Evolutionary conservation across 768 basidiomycete species (phyloP), one percentile per base, ranked within the genome.

Genomic region (Tephrocybe rancida): DNA sequence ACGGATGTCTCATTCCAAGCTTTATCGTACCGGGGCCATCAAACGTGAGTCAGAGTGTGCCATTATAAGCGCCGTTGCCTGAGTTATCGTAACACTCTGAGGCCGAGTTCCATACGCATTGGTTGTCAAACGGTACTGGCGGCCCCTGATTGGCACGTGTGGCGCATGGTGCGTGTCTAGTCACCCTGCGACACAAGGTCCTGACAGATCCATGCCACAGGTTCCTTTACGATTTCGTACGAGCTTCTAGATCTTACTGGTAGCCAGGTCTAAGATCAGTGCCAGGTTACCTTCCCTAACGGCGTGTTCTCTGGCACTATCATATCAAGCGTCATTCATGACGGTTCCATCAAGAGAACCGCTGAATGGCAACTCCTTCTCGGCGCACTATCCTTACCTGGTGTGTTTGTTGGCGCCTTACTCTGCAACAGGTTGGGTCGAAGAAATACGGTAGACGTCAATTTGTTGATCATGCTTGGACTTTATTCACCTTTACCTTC

Each of bases 301-400:
- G 85, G 86, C 16, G 82, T 87, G 3, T 50, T 42, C 27, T 50
- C 39, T 5, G 48, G 27, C 27, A 42, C 48, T 22, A 88, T 88
- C 52, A 87, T 90, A 26, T 78, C 85, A 3, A 82, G 79, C 44
- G 81, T 90, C 26, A 85, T 88, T 39, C 77, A 82, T 43, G 63
- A 78, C 35, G 73, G 74, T 4, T 73, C 77, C 60, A 76, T 85
- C 65, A 84, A 83, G 63, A 50, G 59, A 22, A 89, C 81, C 2
- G 86, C 86, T 2, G 86, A 88, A 65, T 88, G 79, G 75, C 86
- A 87, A 60, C 77, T 88, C n/a, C 76, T 88, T 4, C n/a, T n/a
- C n/a, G 82, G 82, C 18, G 61, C 77, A 11, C 77, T 88, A 50
- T 77, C 86, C 1, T 67, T 90, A 13, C 87, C 87, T 18, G 88